phyloP scores from a whole-genome alignment of 306 rosid genomes.

The Clitoria ternatea region DNA sequence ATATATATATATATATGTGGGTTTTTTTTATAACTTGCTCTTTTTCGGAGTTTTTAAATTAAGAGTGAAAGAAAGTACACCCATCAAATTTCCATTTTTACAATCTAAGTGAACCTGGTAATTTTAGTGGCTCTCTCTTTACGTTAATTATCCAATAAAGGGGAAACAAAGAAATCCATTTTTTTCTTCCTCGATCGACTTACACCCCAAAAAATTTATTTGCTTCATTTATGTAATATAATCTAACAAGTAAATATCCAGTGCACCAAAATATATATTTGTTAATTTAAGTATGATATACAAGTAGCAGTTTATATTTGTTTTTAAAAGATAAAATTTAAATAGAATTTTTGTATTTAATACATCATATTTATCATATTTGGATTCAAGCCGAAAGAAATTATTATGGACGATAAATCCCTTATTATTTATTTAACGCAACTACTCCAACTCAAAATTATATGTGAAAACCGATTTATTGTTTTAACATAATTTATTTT shows the following conservation, averaged over 20 bases:
- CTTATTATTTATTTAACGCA: too few relatives aligned
- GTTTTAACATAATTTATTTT: too few relatives aligned
- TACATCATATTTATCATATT: too few relatives aligned
- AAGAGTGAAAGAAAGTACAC: background rate
- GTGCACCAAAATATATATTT: background rate
- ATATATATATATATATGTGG: background rate
- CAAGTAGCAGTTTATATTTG: too few relatives aligned
- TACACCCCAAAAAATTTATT: too few relatives aligned
- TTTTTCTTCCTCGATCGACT: background rate
- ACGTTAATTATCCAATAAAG: background rate
- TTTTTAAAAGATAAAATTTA: too few relatives aligned
- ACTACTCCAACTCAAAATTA: too few relatives aligned
- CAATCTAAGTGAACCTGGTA: background rate
- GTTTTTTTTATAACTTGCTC: background rate
- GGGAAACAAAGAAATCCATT: background rate
- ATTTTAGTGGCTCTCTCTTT: background rate
- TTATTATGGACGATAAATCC: too few relatives aligned
- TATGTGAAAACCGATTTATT: too few relatives aligned
- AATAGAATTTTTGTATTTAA: too few relatives aligned
- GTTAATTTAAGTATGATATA: background rate
- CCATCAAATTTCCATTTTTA: background rate
- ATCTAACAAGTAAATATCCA: background rate
- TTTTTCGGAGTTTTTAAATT: conserved; percentile 4
- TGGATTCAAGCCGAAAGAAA: too few relatives aligned
- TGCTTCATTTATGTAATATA: background rate